Percentiles rank a stretch among this genome's conserved stretches.
phyloP scores from a whole-genome alignment of 495 filamentous ascomycete species.

The Tuber aestivum region DNA sequence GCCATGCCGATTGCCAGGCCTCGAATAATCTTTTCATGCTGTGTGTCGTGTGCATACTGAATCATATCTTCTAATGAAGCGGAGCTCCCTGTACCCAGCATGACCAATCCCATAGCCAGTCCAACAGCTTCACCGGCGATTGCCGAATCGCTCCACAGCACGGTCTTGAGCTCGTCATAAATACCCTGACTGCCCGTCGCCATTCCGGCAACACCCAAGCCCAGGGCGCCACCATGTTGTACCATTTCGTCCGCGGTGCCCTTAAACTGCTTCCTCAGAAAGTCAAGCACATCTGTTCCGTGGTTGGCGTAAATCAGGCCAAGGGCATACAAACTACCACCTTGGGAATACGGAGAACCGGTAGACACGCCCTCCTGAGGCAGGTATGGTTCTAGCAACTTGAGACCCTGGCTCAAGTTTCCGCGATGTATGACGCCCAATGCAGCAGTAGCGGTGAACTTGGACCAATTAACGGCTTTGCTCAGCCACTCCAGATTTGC shows the following conservation, averaged over 20 bases:
- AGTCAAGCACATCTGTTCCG: constrained; percentile 82
- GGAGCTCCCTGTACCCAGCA: constrained; percentile 91
- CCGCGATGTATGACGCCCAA: constrained; percentile 94
- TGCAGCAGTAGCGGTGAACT: constrained; percentile 96
- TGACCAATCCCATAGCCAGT: constrained; percentile 90
- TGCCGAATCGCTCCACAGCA: constrained; percentile 86
- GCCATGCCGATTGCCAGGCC: constrained; percentile 95
- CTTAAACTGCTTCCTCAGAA: constrained; percentile 80
- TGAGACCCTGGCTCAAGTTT: constrained; percentile 85
- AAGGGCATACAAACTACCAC: constrained; percentile 89
- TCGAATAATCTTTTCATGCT: constrained; percentile 97
- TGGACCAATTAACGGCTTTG: constrained; percentile 99
- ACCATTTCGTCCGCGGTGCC: constrained; percentile 87
- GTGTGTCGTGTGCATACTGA: constrained; percentile 93
- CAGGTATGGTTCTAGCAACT: constrained; percentile 90
- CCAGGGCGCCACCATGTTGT: constrained; percentile 91
- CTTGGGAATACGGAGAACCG: constrained; percentile 84
- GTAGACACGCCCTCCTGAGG: constrained; percentile 65
- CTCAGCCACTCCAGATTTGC: constrained; percentile 97
- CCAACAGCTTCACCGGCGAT: constrained; percentile 96
- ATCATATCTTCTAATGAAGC: constrained; percentile 91
- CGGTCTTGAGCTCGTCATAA: constrained; percentile 80
- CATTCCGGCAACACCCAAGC: constrained; percentile 96
- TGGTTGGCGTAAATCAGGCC: constrained; percentile 98
- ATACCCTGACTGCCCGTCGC: constrained; percentile 84